Evolutionary conservation across 805 yeast species (phyloP), one percentile per base, ranked within the genome.

Genomic region (Candida dendrica): DNA sequence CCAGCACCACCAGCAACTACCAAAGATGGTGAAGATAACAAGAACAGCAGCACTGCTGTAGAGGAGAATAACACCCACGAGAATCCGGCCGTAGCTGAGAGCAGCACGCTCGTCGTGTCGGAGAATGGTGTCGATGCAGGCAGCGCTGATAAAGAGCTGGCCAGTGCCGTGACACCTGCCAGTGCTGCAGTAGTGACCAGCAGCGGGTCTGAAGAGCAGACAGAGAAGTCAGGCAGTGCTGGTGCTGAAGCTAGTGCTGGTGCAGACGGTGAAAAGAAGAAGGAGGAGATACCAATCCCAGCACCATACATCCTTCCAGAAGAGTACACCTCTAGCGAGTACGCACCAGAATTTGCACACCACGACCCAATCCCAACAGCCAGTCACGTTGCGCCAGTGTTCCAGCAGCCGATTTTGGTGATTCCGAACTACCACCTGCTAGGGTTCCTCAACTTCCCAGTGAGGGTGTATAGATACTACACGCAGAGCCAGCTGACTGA

Each of bases 401-500:
- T 81, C 55, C 79, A 80, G 43, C 93, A 88, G 52, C 95, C 98
- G 5, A 65, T 91, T 3, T 68, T 81, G 13, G 89, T 83, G 11
- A 71, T 85, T 43, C 79, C 90, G 5, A 79, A 84, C 33, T 91
- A 88, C 29, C 88, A 84, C 51, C 58, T 87, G 24, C 63, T 84
- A 13, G 98, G 98, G 1, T 85, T 93, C 58, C 50, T 75, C 19
- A 81, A 76, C 42, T 80, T 84, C 19, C 96, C 95, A 2, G 71
- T 71, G 46, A 75, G 96, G 48, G 74, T 89, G 19, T 82, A 74
- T 59, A 70, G 96, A 38, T 93, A 77, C 61, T 89, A 88, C 65
- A 81, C 79, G 42, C 78, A 74, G 51, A 74, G 97, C 46, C 48
- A 67, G n/a, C 71, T 82, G 27, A 87, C 89, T 7, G 85, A 84